phyloP scores from a whole-genome alignment of 140 eudicot genomes.

The Erigeron philadelphicus region DNA sequence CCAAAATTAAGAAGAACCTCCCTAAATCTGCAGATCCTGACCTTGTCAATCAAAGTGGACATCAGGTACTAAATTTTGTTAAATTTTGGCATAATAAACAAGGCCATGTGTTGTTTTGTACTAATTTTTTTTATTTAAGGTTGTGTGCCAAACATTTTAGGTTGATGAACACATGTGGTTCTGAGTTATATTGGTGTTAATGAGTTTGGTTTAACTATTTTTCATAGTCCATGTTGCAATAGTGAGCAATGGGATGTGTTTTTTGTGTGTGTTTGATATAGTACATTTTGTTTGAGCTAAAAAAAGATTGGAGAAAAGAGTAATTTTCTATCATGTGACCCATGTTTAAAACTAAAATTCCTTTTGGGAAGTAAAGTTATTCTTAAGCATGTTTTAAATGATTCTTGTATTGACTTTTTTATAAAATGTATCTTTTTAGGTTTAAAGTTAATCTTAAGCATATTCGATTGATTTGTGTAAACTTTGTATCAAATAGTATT shows the following conservation, averaged over 20 bases:
- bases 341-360: constrained; percentile 14
- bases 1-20: constrained; percentile 46
- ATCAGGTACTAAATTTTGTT: constrained; percentile 46
- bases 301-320: neutral
- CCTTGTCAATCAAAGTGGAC: constrained; percentile 84
- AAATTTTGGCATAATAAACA: no score
- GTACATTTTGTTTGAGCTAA: no score
- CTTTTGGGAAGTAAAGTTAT: neutral
- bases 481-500: no score
- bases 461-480: no score
- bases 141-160: no score
- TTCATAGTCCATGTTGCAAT: neutral
- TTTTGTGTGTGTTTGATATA: no score
- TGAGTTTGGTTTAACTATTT: no score
- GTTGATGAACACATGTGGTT: no score
- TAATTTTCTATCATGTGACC: constrained; percentile 11
- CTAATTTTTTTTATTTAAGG: no score
- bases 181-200: no score
- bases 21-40: constrained; percentile 75
- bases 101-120: no score
- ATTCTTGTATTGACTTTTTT: neutral
- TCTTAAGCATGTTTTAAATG: neutral
- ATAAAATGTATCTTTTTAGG: neutral
- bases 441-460: no score
- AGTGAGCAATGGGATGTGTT: neutral